These are phyloP conservation scores for Cupressus sempervirens DNA, from an alignment of 75 land plant species.

Conservation along the genomic window DNA sequence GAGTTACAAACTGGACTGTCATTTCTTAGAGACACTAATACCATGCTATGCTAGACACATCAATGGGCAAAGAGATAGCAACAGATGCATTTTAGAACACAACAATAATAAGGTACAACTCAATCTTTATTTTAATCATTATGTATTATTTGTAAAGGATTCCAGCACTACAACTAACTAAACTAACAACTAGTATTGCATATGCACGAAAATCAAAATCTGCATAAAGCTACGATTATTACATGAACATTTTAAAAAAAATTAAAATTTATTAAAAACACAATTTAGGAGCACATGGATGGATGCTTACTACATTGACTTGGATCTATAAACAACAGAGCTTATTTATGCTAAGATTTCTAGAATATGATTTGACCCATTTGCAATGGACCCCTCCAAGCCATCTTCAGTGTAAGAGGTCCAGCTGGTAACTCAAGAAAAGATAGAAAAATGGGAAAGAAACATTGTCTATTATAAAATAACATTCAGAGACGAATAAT, in stretches of 20 bases:
- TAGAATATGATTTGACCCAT: neutral
- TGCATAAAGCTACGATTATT: no score
- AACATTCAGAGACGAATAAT: neutral
- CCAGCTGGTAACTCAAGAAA: neutral
- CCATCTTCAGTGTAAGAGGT: neutral
- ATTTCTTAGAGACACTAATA: neutral
- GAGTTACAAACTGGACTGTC: neutral
- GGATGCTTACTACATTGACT: neutral
- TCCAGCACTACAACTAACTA: neutral
- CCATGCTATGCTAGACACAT: neutral
- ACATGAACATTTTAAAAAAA: neutral
- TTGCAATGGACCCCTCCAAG: neutral
- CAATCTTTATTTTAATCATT: neutral
- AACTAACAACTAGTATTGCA: neutral
- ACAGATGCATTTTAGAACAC: neutral
- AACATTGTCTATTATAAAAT: neutral
- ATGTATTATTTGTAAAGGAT: neutral
- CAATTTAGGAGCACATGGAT: neutral
- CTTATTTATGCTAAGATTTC: no score
- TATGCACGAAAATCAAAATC: neutral
- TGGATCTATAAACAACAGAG: neutral
- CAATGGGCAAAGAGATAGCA: neutral
- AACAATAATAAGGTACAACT: neutral
- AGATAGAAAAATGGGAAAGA: neutral
- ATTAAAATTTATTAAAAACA: no score